Base-by-base conservation (phyloP, 2,329 filamentous ascomycete species). In the Penicillium sp. region DNA sequence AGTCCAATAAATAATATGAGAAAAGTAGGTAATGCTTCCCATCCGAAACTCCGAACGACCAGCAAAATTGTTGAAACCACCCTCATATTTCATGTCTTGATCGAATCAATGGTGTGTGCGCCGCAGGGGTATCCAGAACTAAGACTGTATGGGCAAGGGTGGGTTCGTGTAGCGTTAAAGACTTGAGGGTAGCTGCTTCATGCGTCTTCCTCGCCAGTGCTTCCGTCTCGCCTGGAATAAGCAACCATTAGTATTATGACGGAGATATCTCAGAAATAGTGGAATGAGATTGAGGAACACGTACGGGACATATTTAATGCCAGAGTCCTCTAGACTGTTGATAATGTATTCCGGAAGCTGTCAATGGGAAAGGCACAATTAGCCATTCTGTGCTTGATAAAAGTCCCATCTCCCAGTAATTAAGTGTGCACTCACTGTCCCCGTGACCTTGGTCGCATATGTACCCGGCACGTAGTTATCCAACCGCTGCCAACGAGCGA, bases 361-460 rank as follows among this genome's bases (percentile, higher is more conserved):
- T 45, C 13, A 23, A 57, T 9, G 42, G 4, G 41, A 52, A 44
- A 49, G 25, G 47, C 35, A 23, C 36, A 41, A 19, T 56, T 42
- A 43, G 57, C 45, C 25, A 49, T 21, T 15, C 13, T 12, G 33
- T 45, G 23, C 13, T 6, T 4, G 1, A 6, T 6, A 7, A 35
- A 4, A 21, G 10, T 44, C n/a, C 19, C 31, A 35, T 50, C 17
- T 3, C 15, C 7, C 19, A 50, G 43, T 6, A 42, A 19, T 49
- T 6, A 49, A 17, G 23, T 9, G 33, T 43, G 10, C 44, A 76
- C 82, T 75, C 65, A 84, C 82, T 61, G 90, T 86, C 19, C 94
- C 94, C 33, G 89, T 91, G 25, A 99, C 94, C 79, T 97, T 97
- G 55, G 92, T 90, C 19, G 94, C 94, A 78, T 99, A 99, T 57